A percentile compares a stretch with the other conserved stretches of the same genome.
These are phyloP conservation scores for Rhodotorula sp. DNA, from an alignment of 1,284 basidiomycete genomes.

Conservation along the genomic window DNA sequence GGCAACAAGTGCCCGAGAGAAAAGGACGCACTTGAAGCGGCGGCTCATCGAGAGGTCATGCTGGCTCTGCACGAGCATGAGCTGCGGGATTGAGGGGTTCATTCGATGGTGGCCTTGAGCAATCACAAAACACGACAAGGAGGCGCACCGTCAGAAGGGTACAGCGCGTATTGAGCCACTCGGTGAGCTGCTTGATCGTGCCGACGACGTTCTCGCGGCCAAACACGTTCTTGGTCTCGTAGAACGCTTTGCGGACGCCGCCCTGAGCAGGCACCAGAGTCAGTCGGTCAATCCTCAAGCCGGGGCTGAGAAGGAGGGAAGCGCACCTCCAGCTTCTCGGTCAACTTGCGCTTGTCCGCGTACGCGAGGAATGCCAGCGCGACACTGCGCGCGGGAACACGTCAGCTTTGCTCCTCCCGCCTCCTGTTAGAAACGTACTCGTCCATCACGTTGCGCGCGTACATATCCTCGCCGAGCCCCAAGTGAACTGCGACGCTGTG, in stretches of 20 bases:
- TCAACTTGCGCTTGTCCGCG: neutral
- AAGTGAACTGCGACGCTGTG: neutral
- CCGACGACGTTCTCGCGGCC: neutral
- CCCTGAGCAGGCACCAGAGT: neutral
- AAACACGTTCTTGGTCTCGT: neutral
- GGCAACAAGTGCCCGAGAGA: no score
- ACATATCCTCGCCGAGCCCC: neutral
- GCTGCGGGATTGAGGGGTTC: neutral
- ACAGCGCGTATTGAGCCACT: neutral
- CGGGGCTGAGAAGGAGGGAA: neutral
- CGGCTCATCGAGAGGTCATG: neutral
- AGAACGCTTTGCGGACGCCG: neutral
- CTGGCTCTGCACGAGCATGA: neutral
- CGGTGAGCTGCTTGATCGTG: neutral
- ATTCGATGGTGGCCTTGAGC: neutral
- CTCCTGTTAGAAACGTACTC: neutral
- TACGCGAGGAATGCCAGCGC: neutral
- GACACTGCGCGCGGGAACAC: neutral
- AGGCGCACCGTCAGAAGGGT: neutral
- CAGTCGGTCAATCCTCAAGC: neutral
- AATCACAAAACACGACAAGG: neutral
- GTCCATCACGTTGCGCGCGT: neutral
- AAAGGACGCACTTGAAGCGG: neutral
- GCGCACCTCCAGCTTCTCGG: neutral
- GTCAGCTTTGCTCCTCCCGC: neutral